Evolutionary conservation across 345 rosid species (phyloP).

Genomic region (Gossypium longicalyx): DNA sequence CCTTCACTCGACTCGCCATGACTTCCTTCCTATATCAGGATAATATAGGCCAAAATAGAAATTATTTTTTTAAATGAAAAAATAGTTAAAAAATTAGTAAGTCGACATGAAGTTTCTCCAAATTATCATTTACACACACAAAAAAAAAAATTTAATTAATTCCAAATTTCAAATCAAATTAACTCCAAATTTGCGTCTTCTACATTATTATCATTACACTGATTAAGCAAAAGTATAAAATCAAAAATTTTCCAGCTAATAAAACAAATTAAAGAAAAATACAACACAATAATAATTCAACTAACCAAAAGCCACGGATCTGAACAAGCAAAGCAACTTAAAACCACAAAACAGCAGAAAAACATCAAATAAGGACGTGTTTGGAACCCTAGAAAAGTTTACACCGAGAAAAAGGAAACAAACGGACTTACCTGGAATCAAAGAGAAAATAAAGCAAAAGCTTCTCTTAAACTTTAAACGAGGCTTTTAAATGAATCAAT

Average conservation of each 20-base stretch:
- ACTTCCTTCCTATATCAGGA: conserved; percentile 8
- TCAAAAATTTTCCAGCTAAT: neutral
- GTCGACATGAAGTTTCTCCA: conserved; percentile 2
- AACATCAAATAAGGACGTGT: neutral
- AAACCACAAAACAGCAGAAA: neutral
- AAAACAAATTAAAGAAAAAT: neutral
- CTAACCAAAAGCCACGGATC: conserved; percentile 31
- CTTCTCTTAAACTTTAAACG: neutral
- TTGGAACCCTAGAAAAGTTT: conserved; percentile 2
- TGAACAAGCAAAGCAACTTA: conserved; percentile 19
- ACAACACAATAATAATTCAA: conserved; percentile 4
- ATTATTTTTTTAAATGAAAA: neutral
- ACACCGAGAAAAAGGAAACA: neutral
- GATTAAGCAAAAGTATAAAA: neutral
- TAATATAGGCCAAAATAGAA: neutral
- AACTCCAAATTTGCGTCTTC: neutral
- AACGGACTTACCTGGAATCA: conserved; percentile 24
- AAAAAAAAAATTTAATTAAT: neutral
- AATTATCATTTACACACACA: neutral
- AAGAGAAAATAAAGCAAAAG: neutral
- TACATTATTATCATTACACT: neutral
- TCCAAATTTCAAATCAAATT: neutral
- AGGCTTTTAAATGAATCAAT: neutral
- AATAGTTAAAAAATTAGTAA: neutral
- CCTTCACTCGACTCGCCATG: conserved; percentile 72